These are phyloP conservation scores for Neostapfia colusana DNA, from an alignment of 176 grass and related monocot species.

Conservation along the genomic window DNA sequence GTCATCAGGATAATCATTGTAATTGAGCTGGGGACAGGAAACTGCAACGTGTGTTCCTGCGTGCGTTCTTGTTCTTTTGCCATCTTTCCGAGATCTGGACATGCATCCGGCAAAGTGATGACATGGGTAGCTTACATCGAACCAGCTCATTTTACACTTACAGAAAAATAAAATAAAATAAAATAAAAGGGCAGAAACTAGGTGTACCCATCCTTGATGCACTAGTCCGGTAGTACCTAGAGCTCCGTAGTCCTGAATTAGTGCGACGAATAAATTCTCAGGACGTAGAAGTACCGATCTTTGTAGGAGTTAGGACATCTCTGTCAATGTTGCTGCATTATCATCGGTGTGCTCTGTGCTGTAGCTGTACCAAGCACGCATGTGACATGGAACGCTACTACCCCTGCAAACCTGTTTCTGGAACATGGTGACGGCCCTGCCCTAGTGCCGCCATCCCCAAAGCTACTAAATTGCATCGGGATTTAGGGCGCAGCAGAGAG, in stretches of 20 bases:
- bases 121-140: neutral
- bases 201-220: neutral
- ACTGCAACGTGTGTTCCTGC: neutral
- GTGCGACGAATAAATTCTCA: neutral
- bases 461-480: constrained; percentile 31
- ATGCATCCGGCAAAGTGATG: neutral
- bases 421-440: constrained; percentile 10
- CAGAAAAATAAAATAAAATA: neutral
- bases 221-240: neutral
- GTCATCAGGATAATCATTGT: constrained; percentile 26
- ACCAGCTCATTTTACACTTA: neutral
- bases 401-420: constrained; percentile 29
- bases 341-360: neutral
- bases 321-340: constrained; percentile 6
- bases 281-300: neutral
- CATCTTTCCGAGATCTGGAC: neutral
- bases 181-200: neutral
- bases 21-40: neutral
- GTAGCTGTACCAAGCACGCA: constrained; percentile 30
- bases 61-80: constrained; percentile 5
- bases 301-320: neutral
- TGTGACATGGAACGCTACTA: constrained; percentile 19
- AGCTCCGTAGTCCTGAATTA: neutral
- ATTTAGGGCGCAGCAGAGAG: constrained; percentile 20
- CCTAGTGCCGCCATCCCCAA: constrained; percentile 27